Conservation (phyloP, 495 filamentous ascomycete genomes). For the Gamarada debralockiae region DNA sequence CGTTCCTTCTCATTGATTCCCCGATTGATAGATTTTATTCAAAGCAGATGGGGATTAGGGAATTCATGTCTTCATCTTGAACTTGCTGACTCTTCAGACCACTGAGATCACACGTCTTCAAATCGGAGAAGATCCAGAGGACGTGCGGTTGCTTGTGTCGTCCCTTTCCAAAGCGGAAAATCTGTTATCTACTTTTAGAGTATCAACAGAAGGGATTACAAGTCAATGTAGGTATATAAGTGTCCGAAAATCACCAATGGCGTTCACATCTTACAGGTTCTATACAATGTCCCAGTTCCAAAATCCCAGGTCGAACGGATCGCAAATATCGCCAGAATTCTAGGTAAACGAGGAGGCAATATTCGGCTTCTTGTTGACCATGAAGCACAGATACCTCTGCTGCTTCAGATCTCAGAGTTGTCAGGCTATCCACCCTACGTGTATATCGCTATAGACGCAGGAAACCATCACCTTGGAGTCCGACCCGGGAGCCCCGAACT, state of each 20-base stretch:
- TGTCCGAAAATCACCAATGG: background rate
- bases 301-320: conserved; percentile 58
- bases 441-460: background rate
- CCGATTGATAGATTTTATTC: too few relatives aligned
- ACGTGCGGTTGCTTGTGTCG: conserved; percentile 69
- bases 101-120: conserved; percentile 69
- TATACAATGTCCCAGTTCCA: conserved; percentile 75
- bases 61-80: too few relatives aligned
- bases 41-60: too few relatives aligned
- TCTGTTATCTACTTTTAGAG: conserved; percentile 57
- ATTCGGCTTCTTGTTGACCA: background rate
- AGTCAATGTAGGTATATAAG: conserved; percentile 47
- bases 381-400: background rate
- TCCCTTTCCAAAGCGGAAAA: conserved; percentile 78
- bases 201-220: conserved; percentile 44
- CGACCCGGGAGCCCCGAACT: background rate
- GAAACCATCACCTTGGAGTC: background rate
- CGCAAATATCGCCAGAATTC: conserved; percentile 38
- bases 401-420: background rate
- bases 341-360: conserved; percentile 41
- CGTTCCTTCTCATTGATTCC: too few relatives aligned
- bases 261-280: conserved; percentile 41
- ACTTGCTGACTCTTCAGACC: too few relatives aligned
- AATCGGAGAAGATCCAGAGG: conserved; percentile 48
- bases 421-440: background rate